phyloP scores from a whole-genome alignment of 352 stramenopile species.

The Saprolegnia parasitica region DNA sequence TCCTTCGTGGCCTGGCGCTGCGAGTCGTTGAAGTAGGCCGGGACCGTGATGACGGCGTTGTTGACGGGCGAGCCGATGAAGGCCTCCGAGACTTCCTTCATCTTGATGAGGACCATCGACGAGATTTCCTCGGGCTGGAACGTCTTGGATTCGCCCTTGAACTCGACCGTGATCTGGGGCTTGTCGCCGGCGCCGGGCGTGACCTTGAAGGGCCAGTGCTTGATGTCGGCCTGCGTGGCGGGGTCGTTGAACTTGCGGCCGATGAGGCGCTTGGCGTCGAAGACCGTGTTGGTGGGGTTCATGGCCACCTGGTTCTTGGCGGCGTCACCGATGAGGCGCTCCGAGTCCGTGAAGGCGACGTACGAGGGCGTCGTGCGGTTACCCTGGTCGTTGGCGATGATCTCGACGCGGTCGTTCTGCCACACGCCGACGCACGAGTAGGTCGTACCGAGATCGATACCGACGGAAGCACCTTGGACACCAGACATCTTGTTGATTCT shows the following conservation, averaged over 20 bases:
- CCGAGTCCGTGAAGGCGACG: slow-evolving; percentile 92
- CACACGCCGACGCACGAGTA: slow-evolving; percentile 97
- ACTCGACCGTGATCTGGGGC: slow-evolving; percentile 79
- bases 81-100: slow-evolving; percentile 58
- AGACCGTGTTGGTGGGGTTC: slow-evolving; percentile 93
- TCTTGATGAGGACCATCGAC: slow-evolving; percentile 75
- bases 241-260: slow-evolving; percentile 90
- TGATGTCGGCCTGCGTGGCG: slow-evolving; percentile 76
- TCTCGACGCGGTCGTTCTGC: slow-evolving; percentile 96
- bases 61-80: slow-evolving; percentile 53
- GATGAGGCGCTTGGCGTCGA: slow-evolving; percentile 97
- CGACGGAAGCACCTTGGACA: slow-evolving; percentile 86
- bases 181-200: slow-evolving; percentile 73
- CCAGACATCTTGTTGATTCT: slow-evolving; percentile 31
- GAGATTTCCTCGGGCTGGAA: slow-evolving; percentile 88
- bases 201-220: slow-evolving; percentile 75
- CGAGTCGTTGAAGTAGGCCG: slow-evolving; percentile 94
- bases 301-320: slow-evolving; percentile 92
- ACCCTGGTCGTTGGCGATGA: slow-evolving; percentile 94
- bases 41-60: slow-evolving; percentile 90
- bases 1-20: slow-evolving; percentile 94
- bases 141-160: slow-evolving; percentile 72
- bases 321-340: slow-evolving; percentile 93
- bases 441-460: slow-evolving; percentile 97
- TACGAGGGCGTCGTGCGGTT: slow-evolving; percentile 95